Evolutionary conservation across 352 stramenopile genomes (phyloP).

Genomic region (Phytophthora pseudosyringae): DNA sequence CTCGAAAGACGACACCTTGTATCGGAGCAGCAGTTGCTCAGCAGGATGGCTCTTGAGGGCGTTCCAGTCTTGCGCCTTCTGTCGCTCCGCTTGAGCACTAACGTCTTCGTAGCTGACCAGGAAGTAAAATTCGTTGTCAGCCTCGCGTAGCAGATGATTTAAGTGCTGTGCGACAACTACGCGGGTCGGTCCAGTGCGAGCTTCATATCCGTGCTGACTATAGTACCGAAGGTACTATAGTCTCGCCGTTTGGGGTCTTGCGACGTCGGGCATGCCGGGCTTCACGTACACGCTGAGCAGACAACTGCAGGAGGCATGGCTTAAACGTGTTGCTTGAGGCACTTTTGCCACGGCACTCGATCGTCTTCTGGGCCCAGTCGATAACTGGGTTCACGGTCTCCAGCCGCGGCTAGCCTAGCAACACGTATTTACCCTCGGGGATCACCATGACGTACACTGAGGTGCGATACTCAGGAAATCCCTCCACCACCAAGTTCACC

Average conservation of each 20-base stretch:
- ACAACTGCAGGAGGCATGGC: too few species aligned
- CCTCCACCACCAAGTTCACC: background rate
- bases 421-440: slow-evolving; percentile 6
- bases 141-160: background rate
- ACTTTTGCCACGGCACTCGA: background rate
- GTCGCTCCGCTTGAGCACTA: background rate
- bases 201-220: background rate
- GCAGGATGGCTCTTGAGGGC: background rate
- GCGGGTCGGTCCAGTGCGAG: background rate
- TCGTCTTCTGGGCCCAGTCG: slow-evolving; percentile 5
- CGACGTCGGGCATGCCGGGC: too few species aligned
- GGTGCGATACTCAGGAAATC: background rate
- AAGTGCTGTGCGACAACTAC: background rate
- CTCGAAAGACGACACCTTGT: background rate
- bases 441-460: slow-evolving; percentile 12
- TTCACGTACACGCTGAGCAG: too few species aligned
- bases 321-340: slow-evolving; percentile 8
- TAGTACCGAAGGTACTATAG: too few species aligned
- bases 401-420: background rate
- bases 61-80: background rate
- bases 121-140: slow-evolving; percentile 20
- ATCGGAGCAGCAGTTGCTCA: background rate
- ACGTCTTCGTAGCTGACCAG: background rate
- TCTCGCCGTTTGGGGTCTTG: too few species aligned
- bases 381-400: slow-evolving; percentile 7